phyloP scores from a whole-genome alignment of 768 basidiomycete genomes.

The Naganishia randhawae region DNA sequence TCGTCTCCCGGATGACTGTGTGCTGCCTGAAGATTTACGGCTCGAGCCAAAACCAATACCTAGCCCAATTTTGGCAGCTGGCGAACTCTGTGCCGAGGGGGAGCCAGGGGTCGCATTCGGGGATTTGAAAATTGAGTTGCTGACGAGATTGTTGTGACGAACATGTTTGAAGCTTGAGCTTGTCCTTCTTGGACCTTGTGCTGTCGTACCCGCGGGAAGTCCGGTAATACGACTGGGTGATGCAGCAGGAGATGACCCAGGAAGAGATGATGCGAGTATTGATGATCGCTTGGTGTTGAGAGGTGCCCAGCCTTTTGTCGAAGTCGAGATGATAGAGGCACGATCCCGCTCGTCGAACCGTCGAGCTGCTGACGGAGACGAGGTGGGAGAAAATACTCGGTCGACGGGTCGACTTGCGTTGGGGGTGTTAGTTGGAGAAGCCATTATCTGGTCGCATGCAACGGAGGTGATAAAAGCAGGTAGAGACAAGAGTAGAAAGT shows the following conservation, averaged over 20 bases:
- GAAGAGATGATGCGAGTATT: constrained; percentile 30
- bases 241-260: constrained; percentile 36
- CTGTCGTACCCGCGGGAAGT: neutral
- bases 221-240: neutral
- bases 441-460: neutral
- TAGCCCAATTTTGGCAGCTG: constrained; percentile 34
- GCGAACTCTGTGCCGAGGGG: constrained; percentile 4
- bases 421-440: constrained; percentile 12
- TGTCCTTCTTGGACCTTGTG: constrained; percentile 43
- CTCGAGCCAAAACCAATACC: constrained; percentile 35
- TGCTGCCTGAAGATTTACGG: neutral
- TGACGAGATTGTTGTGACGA: constrained; percentile 48
- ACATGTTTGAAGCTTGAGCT: constrained; percentile 52
- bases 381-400: constrained; percentile 3
- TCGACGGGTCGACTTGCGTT: neutral
- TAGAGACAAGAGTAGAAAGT: constrained; percentile 8
- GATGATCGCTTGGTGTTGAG: constrained; percentile 47
- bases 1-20: neutral
- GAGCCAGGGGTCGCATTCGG: neutral
- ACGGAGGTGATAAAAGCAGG: neutral
- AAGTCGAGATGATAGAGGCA: constrained; percentile 47
- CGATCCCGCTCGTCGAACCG: constrained; percentile 28
- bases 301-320: constrained; percentile 50
- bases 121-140: constrained; percentile 50
- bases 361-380: constrained; percentile 7